Percentiles rank a stretch among this genome's conserved stretches.
phyloP scores from a whole-genome alignment of 345 rosid genomes.

The Psidium friedrichsthalianum region DNA sequence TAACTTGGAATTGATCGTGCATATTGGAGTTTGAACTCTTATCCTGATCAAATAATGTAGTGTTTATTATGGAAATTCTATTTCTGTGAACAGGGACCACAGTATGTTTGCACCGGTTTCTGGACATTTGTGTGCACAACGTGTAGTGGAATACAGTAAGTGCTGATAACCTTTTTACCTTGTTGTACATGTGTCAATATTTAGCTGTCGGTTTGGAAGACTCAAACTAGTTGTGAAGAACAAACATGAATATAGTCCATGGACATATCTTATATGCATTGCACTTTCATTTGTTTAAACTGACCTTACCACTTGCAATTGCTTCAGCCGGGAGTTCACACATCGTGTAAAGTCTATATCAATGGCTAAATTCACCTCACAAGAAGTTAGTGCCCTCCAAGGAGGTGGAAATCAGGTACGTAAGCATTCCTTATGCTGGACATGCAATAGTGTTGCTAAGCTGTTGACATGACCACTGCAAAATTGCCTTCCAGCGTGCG shows the following conservation, averaged over 20 bases:
- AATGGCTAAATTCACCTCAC: conserved; percentile 86
- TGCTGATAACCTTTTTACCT: background rate
- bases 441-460: background rate
- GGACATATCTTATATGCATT: background rate
- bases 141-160: conserved; percentile 99
- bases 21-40: background rate
- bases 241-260: background rate
- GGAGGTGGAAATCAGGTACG: conserved; percentile 95
- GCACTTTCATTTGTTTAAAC: background rate
- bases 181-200: background rate
- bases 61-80: conserved; percentile 1
- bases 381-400: conserved; percentile 75
- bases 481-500: conserved; percentile 41
- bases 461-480: background rate
- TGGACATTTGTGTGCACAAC: conserved; percentile 93
- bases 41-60: background rate
- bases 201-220: background rate
- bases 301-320: background rate
- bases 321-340: conserved; percentile 80
- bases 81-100: conserved; percentile 70
- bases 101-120: conserved; percentile 94
- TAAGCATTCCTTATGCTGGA: background rate
- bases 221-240: background rate
- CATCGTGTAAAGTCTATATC: conserved; percentile 94
- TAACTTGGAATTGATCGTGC: background rate